These are phyloP conservation scores for Fulvia fulva DNA, from an alignment of 2,329 filamentous ascomycete species.

Conservation along the genomic window DNA sequence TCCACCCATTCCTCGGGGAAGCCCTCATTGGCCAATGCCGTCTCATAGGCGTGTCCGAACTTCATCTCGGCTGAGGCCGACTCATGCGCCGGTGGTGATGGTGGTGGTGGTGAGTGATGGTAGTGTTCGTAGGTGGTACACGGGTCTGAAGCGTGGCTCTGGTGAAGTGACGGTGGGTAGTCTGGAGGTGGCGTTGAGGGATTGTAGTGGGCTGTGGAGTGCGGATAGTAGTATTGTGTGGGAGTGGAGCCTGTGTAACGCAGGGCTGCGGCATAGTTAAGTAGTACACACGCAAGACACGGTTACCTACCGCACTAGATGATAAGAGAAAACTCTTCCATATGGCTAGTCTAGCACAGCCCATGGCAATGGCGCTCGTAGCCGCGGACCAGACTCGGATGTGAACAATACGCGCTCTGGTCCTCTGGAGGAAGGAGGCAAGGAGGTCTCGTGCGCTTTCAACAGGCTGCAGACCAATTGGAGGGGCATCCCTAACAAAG, in stretches of 20 bases:
- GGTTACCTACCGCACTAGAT: neutral
- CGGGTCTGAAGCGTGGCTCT: neutral
- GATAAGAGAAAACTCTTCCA: neutral
- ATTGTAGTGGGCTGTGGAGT: neutral
- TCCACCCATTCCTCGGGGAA: constrained; percentile 70
- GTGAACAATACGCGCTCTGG: neutral
- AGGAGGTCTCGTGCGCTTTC: neutral
- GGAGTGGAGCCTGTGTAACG: neutral
- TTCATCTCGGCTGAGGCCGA: constrained; percentile 59
- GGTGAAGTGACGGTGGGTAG: neutral
- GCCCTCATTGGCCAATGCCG: constrained; percentile 64
- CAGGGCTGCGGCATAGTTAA: neutral
- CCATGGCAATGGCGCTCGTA: neutral
- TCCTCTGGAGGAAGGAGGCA: no score
- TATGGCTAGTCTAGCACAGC: neutral
- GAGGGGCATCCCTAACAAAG: neutral
- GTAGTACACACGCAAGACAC: no score
- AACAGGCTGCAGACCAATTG: neutral
- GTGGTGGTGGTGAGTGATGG: neutral
- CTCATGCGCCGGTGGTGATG: neutral
- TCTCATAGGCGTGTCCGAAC: constrained; percentile 75
- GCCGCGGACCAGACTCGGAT: neutral
- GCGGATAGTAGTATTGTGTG: neutral
- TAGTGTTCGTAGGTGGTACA: neutral
- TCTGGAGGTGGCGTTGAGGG: neutral